Evolutionary conservation across 2,329 filamentous ascomycete genomes (phyloP).

Genomic region (Nemania sp.): DNA sequence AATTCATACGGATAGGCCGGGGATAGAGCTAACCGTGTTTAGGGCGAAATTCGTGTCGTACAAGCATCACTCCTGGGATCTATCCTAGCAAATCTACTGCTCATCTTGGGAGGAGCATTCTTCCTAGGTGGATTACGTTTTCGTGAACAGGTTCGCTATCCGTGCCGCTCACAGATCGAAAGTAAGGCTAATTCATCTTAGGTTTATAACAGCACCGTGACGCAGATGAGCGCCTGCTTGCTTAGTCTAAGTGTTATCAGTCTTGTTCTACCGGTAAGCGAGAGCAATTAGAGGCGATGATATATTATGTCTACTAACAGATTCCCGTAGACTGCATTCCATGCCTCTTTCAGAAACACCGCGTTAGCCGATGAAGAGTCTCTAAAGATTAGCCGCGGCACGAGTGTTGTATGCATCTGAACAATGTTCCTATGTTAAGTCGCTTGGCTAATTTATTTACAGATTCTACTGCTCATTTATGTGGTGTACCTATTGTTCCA

Average conservation of each 20-base stretch:
- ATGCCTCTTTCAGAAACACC: conserved; percentile 80
- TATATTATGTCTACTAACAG: conserved; percentile 50
- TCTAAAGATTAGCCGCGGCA: conserved; percentile 87
- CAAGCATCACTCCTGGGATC: conserved; percentile 91
- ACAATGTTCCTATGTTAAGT: too few species aligned
- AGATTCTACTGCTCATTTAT: conserved; percentile 85
- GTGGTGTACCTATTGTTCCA: conserved; percentile 88
- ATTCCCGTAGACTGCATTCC: conserved; percentile 82
- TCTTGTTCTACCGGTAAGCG: conserved; percentile 79
- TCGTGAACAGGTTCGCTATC: conserved; percentile 78
- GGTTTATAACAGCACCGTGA: conserved; percentile 95
- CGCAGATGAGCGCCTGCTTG: conserved; percentile 94
- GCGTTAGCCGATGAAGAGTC: conserved; percentile 75
- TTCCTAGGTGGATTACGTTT: conserved; percentile 86
- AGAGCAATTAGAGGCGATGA: background rate
- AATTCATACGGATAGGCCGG: background rate
- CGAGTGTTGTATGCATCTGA: conserved; percentile 76
- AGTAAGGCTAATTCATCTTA: conserved; percentile 49
- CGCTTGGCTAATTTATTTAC: conserved; percentile 35
- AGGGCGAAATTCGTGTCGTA: conserved; percentile 88
- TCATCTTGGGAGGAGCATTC: conserved; percentile 94
- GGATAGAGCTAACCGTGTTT: conserved; percentile 43
- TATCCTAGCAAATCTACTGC: conserved; percentile 86
- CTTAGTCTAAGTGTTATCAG: conserved; percentile 92
- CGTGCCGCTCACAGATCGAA: background rate